Evolutionary conservation across 352 stramenopile genomes (phyloP).

Genomic region (Discostella stelligera): DNA sequence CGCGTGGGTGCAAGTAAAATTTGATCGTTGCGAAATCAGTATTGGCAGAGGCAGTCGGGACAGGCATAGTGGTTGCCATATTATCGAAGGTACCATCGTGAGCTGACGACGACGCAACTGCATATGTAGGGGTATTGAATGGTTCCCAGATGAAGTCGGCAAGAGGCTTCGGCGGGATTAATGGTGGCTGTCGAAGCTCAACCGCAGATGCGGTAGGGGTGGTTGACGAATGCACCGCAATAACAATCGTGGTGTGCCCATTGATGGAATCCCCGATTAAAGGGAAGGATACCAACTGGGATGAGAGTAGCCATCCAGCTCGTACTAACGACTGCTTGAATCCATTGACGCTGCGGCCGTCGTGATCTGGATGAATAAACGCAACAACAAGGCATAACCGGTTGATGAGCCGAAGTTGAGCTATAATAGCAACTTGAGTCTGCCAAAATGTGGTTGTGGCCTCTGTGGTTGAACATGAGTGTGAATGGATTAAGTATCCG

Average conservation of each 20-base stretch:
- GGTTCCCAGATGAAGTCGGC: not conserved
- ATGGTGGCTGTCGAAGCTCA: not conserved
- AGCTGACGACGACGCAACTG: no score
- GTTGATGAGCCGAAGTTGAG: not conserved
- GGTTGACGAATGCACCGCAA: not conserved
- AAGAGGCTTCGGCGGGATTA: not conserved
- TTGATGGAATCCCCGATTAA: not conserved
- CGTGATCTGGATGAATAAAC: slow-evolving; percentile 1
- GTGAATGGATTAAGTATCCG: slow-evolving; percentile 35
- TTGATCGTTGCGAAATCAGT: no score
- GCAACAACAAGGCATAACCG: not conserved
- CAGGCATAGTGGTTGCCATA: no score
- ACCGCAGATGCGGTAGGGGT: not conserved
- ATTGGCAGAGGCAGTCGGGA: no score
- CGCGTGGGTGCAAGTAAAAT: not conserved
- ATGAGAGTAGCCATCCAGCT: not conserved
- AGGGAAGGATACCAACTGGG: not conserved
- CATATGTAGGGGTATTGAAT: no score
- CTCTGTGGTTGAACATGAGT: not conserved
- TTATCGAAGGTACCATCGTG: no score
- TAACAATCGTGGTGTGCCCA: not conserved
- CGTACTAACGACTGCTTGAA: not conserved
- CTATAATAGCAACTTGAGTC: slow-evolving; percentile 17
- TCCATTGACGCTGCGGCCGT: not conserved
- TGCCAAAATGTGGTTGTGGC: slow-evolving; percentile 3